These are phyloP conservation scores for Aspergillus jensenii DNA, from an alignment of 2,329 filamentous ascomycete genomes.

Conservation along the genomic window DNA sequence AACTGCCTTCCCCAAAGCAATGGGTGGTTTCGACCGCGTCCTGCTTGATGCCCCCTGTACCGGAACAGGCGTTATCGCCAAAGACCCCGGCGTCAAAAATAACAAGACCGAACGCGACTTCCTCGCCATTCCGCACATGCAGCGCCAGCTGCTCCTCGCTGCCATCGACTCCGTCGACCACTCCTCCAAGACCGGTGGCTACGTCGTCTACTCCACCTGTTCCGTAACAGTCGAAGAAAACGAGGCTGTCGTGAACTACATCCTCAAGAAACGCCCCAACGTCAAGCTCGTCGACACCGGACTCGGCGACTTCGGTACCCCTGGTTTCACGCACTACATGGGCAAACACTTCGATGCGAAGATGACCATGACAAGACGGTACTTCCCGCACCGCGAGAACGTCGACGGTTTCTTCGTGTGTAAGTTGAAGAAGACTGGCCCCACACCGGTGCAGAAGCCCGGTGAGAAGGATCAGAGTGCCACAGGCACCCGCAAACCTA, in stretches of 20 bases:
- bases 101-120: conserved; percentile 98
- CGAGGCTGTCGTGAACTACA: conserved; percentile 91
- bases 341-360: conserved; percentile 88
- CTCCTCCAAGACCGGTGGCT: conserved; percentile 86
- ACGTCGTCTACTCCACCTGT: conserved; percentile 95
- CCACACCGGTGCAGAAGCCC: conserved; percentile 56
- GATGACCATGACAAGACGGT: conserved; percentile 78
- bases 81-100: conserved; percentile 95
- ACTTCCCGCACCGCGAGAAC: conserved; percentile 90
- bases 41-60: conserved; percentile 94
- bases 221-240: conserved; percentile 93
- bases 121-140: conserved; percentile 84
- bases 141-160: conserved; percentile 89
- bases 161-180: conserved; percentile 96
- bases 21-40: conserved; percentile 94
- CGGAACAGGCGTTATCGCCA: conserved; percentile 94
- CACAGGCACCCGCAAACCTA: conserved; percentile 18
- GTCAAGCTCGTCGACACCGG: conserved; percentile 91
- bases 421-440: conserved; percentile 91
- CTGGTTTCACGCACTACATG: conserved; percentile 87
- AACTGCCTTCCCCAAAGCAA: conserved; percentile 82
- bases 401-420: conserved; percentile 98
- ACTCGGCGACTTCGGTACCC: conserved; percentile 77
- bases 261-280: conserved; percentile 85
- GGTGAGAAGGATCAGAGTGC: conserved; percentile 16